Evolutionary conservation across 768 basidiomycete species (phyloP).

Genomic region (Pulveroboletus sp.): DNA sequence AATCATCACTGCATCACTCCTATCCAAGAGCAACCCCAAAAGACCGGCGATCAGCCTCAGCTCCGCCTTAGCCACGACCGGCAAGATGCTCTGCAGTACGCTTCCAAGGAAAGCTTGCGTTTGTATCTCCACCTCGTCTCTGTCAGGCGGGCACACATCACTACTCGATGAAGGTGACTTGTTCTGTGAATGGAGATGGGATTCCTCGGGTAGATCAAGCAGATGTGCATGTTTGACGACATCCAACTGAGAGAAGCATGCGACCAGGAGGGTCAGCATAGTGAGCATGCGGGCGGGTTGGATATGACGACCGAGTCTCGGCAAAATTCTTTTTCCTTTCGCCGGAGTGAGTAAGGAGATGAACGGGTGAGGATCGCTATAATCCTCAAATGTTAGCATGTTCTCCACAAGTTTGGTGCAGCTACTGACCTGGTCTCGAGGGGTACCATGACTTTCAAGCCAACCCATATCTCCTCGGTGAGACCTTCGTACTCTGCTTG

Average conservation of each 20-base stretch:
- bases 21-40: conserved; percentile 75
- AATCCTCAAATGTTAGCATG: conserved; percentile 1
- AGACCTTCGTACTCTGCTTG: conserved; percentile 51
- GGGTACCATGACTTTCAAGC: conserved; percentile 81
- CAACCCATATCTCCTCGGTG: conserved; percentile 74
- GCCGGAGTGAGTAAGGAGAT: conserved; percentile 81
- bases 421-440: conserved; percentile 79
- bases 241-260: conserved; percentile 92
- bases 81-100: conserved; percentile 82
- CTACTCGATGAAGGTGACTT: conserved; percentile 17
- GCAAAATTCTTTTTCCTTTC: conserved; percentile 92
- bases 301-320: conserved; percentile 83
- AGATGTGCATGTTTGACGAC: conserved; percentile 76
- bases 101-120: conserved; percentile 85
- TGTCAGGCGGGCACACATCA: conserved; percentile 35
- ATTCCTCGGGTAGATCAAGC: conserved; percentile 64
- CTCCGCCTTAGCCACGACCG: conserved; percentile 73
- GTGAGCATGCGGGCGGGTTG: conserved; percentile 76
- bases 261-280: conserved; percentile 85
- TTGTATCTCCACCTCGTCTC: conserved; percentile 75
- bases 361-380: conserved; percentile 92
- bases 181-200: conserved; percentile 27
- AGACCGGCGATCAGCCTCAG: conserved; percentile 84
- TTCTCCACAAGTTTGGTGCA: background rate
- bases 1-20: conserved; percentile 68